A percentile compares a stretch with the other conserved stretches of the same genome.
phyloP scores from a whole-genome alignment of 306 rosid genomes.

The Luffa acutangula region DNA sequence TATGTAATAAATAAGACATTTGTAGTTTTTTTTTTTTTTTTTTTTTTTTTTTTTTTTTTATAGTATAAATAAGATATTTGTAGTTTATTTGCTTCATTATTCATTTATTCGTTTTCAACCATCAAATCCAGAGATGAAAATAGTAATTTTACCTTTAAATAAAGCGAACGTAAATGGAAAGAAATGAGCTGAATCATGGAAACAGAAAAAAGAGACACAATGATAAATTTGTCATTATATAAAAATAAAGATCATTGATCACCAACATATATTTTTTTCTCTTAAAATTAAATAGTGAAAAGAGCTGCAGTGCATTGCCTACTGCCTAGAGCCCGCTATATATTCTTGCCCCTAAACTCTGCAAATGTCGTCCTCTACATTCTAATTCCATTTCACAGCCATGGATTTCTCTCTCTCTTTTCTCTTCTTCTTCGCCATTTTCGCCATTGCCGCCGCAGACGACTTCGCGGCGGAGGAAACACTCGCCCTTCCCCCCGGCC shows the following conservation, averaged over 20 bases:
- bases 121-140: background rate
- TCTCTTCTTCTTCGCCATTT: background rate
- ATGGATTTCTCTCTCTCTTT: background rate
- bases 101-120: no score
- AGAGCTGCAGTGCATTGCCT: background rate
- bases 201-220: background rate
- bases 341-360: background rate
- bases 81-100: no score
- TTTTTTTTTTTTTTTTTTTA: no score
- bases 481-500: background rate
- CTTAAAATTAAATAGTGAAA: background rate
- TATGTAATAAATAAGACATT: no score
- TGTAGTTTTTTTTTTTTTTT: no score
- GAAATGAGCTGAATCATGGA: background rate
- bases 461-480: background rate
- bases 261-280: no score
- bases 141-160: background rate
- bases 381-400: background rate
- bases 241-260: background rate
- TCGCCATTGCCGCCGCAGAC: background rate
- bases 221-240: background rate
- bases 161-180: background rate
- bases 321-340: background rate
- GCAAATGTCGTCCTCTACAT: background rate
- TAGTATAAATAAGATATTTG: no score